Base-by-base conservation (phyloP, 768 basidiomycete species). In the Dacryopinax spathularia region DNA sequence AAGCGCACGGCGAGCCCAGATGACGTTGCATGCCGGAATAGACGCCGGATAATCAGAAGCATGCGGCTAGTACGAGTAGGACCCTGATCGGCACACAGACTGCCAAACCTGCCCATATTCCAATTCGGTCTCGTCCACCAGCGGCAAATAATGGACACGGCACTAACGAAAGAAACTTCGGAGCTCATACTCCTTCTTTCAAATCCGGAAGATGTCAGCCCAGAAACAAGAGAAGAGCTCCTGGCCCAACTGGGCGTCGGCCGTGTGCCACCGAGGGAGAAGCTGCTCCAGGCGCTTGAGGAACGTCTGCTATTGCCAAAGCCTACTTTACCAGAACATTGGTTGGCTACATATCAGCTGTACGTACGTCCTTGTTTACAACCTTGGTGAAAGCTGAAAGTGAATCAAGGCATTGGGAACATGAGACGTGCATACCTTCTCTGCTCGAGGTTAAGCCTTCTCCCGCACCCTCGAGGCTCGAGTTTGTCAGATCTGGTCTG, bases 311-410 rank as follows among this genome's bases (percentile, higher is more conserved):
- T 95, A 33, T 75, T 85, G 22, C 91, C 91, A 2, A 83, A 82
- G 56, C 77, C 79, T 43, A 78, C 73, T 34, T 74, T 95, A 20
- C 88, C 86, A 1, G 75, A 78, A 7, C 84, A 88, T 65, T 88
- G 87, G 82, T 77, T 95, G 60, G 79, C 85, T 62, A 80, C 79
- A 34, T 93, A 93, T 75, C 93, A 95, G 80, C 78, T 87, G 94
- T 95, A 75, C 67, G 84, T 69, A 61, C 62, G 6, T 18, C 37
- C 37, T 41, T 64, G 60, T 29, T 22, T 33, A 15, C 7, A 31
- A 29, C 9, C 31, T 33, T 37, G 25, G 37, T 60, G 29, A 34
- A 31, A 44, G n/a, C 39, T 62, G 60, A 62, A 66, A 61, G 2
- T 63, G 65, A 31, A 65, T 61, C 62, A 72, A 92, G 87, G 73